Evolutionary conservation across 169 alveolate genomes (phyloP), one percentile per base, ranked within the genome.

Genomic region (Plasmodium sp.): DNA sequence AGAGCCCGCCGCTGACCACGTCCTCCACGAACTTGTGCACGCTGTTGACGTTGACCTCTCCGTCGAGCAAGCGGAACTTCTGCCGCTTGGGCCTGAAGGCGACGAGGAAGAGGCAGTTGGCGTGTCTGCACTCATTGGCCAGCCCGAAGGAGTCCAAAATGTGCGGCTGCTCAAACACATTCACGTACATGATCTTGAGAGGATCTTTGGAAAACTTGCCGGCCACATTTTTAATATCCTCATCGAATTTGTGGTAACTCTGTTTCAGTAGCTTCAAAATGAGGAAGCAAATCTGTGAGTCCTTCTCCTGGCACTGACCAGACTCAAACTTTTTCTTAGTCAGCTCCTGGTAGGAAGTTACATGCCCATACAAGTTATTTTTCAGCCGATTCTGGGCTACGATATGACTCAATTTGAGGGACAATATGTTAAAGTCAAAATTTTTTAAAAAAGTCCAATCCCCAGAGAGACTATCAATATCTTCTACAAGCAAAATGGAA

Each of bases 271-370:
- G 9, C 75, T 92, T 84, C 73, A 92, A 92, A n/a, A 92, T 75
- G n/a, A 92, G 62, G 33, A 84, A 84, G 73, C 95, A 84, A 10
- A 94, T 94, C 71, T 96, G 98, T 22, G 96, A 94, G 71, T 96
- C 98, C 7, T 90, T 94, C 31, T 83, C 91, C n/a, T 83, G 81
- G 83, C 98, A 96, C 22, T 96, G 97, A 18, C 98, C 98, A 0
- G 95, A 33, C 6, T 95, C 97, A 93, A 94, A 67, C 56, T 81
- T 71, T 9, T 84, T 67, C 54, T 81, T 95, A 9, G 96, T 96
- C 48, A 96, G 90, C 85, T 96, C 96, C 41, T 94, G 93, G 71
- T 96, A 96, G 16, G 71, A 62, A 18, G 95, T 85, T 5, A 84
- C 62, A 75, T 72, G 92, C 4, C 95, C 96, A 72, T 92, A 84